Conservation (phyloP, 176 grass and related monocot species). For the sorghum (Sorghum bicolor) region Sorghum_bicolor_NCBIv3 NC_012873.2:1107001-1107500, state of each 20-base stretch:
- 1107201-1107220: neutral
- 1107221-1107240: slow-evolving; percentile 34
- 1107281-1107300: slow-evolving; percentile 69
- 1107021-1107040: neutral
- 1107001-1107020: neutral
- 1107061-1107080: neutral
- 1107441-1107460: slow-evolving; percentile 10
- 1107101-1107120: neutral
- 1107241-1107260: slow-evolving; percentile 67
- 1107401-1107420: neutral
- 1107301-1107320: slow-evolving; percentile 54
- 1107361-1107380: slow-evolving; percentile 8
- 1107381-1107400: neutral
- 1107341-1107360: neutral
- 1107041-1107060: neutral
- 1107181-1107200: slow-evolving; percentile 13
- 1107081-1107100: neutral
- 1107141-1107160: neutral
- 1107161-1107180: neutral
- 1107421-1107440: neutral
- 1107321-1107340: neutral
- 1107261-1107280: slow-evolving; percentile 77
- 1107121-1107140: neutral
- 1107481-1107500: neutral
- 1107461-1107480: neutral